A percentile compares a stretch with the other conserved stretches of the same genome.
Evolutionary conservation across 2,329 filamentous ascomycete species (phyloP).

Genomic region (Aspergillus pseudonomiae): DNA sequence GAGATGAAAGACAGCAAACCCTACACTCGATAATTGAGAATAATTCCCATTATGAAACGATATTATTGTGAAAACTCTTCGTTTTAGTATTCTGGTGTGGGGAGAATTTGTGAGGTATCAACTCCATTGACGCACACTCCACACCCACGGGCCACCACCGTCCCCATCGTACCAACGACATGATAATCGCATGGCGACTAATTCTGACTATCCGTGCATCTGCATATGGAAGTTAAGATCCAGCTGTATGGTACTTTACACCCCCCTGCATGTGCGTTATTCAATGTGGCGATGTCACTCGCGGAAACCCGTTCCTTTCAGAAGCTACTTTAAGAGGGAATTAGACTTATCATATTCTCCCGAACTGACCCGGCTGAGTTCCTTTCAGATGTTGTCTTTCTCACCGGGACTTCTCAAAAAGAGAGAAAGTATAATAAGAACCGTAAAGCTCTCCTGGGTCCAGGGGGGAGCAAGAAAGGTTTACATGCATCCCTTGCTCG

Average conservation of each 20-base stretch:
- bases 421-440: background rate
- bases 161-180: constrained; percentile 6
- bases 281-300: constrained; percentile 19
- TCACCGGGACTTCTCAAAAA: background rate
- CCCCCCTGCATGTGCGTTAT: constrained; percentile 25
- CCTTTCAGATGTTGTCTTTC: background rate
- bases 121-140: constrained; percentile 5
- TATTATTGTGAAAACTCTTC: constrained; percentile 7
- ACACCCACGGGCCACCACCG: constrained; percentile 6
- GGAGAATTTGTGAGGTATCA: constrained; percentile 18
- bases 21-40: constrained; percentile 12
- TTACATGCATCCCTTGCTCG: constrained; percentile 20
- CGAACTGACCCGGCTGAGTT: background rate
- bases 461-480: background rate
- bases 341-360: constrained; percentile 19
- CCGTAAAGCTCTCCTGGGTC: background rate
- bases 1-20: background rate
- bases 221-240: constrained; percentile 10
- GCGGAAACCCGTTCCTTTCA: background rate
- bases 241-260: constrained; percentile 17
- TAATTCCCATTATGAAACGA: constrained; percentile 11
- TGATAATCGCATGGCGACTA: constrained; percentile 3
- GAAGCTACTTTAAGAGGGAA: background rate
- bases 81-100: background rate
- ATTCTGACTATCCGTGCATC: constrained; percentile 4